These are phyloP conservation scores for Santalum album DNA, from an alignment of 164 flowering plant species.

Conservation along the genomic window DNA sequence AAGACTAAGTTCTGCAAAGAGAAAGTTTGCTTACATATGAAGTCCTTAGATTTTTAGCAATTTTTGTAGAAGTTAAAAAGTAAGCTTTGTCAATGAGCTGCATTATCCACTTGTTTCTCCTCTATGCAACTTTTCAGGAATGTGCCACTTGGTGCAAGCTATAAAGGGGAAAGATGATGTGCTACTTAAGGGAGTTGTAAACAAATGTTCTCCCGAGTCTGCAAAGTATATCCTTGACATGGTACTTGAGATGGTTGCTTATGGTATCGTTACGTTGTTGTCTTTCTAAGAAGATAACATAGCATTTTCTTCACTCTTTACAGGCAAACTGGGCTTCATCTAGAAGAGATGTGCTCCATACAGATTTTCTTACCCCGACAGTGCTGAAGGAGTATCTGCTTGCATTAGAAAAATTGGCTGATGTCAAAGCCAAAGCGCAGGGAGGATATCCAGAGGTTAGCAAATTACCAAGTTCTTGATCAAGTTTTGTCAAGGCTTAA, in stretches of 20 bases:
- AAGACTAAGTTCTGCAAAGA: too few species aligned
- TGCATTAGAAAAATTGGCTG: conserved; percentile 58
- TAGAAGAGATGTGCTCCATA: conserved; percentile 62
- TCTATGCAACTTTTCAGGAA: too few species aligned
- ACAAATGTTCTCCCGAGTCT: conserved; percentile 41
- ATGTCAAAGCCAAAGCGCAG: conserved; percentile 56
- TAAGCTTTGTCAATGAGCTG: too few species aligned
- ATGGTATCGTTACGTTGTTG: neutral
- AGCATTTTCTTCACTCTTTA: neutral
- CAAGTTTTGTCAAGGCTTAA: neutral
- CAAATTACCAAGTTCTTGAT: neutral
- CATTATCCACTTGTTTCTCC: too few species aligned
- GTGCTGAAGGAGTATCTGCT: conserved; percentile 59
- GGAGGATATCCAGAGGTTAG: conserved; percentile 90
- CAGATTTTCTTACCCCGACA: conserved; percentile 88
- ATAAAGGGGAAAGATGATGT: conserved; percentile 41
- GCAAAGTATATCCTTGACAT: conserved; percentile 74
- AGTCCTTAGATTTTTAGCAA: too few species aligned
- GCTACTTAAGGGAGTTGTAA: conserved; percentile 46
- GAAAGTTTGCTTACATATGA: too few species aligned
- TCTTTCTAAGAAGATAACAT: neutral
- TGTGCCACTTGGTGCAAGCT: conserved; percentile 49
- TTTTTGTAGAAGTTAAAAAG: too few species aligned
- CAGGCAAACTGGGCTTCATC: conserved; percentile 68
- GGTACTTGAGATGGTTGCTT: conserved; percentile 34